Evolutionary conservation across 352 stramenopile genomes (phyloP), one percentile per base, ranked within the genome.

Genomic region (Pythium sp.): DNA sequence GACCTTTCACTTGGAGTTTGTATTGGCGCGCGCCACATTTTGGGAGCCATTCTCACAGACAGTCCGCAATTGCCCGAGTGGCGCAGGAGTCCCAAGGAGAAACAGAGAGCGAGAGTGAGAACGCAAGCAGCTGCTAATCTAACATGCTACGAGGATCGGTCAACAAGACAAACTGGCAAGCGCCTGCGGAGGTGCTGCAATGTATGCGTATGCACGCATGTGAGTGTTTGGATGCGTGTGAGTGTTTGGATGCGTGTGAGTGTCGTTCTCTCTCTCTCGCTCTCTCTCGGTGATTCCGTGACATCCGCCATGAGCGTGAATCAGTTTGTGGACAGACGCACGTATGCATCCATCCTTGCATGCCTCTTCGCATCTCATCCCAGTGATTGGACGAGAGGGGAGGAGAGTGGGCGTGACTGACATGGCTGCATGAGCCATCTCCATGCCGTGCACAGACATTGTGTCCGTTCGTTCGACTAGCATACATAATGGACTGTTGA

Each of bases 1-100:
- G 6, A 49, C 41, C 2, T 41, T 58, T 28, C 46, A 41, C 58
- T 64, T 56, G 58, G 38, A 15, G 28, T 64, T 64, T 64, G 58
- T 64, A 64, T 63, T 4, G 34, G 4, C 5, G 24, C 4, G 32
- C 20, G 46, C 46, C 5, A 38, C 26, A 20, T 58, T 30, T 38
- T 57, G 32, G 22, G 34, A 32, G 51, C 58, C 22, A 41, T 38
- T 11, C 26, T 14, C 58, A 24, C 56, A 62, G 30, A 43, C 24
- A 34, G 20, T 30, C 12, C 53, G 53, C 53, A 58, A 58, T 38
- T 58, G 53, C 53, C 5, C 24, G 24, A 26, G n/a, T 38, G 15
- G 14, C 14, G 14, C 26, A 15, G 26, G 14, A 58, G 2, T 30
- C 24, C 22, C 2, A 32, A 26, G 54, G 49, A 15, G 7, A 56